phyloP scores from a whole-genome alignment of 176 grass and related monocot species.

The Cocos nucifera region DNA sequence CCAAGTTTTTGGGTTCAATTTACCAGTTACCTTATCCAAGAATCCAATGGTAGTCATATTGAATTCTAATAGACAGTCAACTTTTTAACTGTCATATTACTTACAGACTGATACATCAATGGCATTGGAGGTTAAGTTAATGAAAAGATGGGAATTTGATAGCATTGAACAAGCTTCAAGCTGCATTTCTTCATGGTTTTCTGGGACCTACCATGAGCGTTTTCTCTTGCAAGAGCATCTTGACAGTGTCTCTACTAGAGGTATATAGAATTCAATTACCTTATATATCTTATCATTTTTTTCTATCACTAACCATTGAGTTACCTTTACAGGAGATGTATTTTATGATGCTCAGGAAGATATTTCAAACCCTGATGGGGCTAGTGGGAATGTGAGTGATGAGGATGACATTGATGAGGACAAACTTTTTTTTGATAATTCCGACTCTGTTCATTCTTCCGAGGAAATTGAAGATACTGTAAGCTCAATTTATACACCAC shows the following conservation, averaged over 20 bases:
- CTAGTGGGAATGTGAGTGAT: slow-evolving; percentile 22
- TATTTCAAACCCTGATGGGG: slow-evolving; percentile 22
- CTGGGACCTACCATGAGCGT: slow-evolving; percentile 42
- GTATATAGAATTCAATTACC: slow-evolving; percentile 29
- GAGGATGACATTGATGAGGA: slow-evolving; percentile 1
- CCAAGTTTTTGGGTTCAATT: neutral
- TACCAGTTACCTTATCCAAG: neutral
- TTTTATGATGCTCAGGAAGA: slow-evolving; percentile 73
- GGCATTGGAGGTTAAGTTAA: slow-evolving; percentile 71
- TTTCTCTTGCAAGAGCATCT: slow-evolving; percentile 54
- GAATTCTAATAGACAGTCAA: slow-evolving; percentile 9
- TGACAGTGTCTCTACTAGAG: slow-evolving; percentile 47
- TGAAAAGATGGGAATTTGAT: slow-evolving; percentile 97
- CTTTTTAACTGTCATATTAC: slow-evolving; percentile 3
- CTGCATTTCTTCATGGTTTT: slow-evolving; percentile 60
- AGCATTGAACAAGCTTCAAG: slow-evolving; percentile 73
- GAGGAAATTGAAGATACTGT: slow-evolving; percentile 20
- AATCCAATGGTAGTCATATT: too few relatives aligned
- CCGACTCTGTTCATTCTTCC: slow-evolving; percentile 16
- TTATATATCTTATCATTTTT: slow-evolving; percentile 12
- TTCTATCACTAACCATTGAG: slow-evolving; percentile 18
- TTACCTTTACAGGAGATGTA: slow-evolving; percentile 45
- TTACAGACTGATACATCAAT: slow-evolving; percentile 86
- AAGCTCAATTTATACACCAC: slow-evolving; percentile 38
- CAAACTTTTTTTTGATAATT: slow-evolving; percentile 19